A percentile compares a stretch with the other conserved stretches of the same genome.
Evolutionary conservation across 2,329 filamentous ascomycete species (phyloP).

Genomic region (Colletotrichum sp.): DNA sequence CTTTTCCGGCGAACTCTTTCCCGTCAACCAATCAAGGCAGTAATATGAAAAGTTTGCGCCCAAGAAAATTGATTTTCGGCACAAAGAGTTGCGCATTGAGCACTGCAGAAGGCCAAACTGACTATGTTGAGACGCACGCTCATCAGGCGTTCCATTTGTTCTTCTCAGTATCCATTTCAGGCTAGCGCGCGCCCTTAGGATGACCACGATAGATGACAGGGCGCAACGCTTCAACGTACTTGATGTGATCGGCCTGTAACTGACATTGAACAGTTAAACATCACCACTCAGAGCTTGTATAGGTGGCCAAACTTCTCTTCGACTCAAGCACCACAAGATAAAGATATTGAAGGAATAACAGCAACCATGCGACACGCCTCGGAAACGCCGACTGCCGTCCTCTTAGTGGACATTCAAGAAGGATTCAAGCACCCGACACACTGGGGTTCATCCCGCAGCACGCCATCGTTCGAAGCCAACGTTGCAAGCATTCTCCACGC

Average conservation of each 20-base stretch:
- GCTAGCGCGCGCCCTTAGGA: background rate
- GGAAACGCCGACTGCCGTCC: conserved; percentile 40
- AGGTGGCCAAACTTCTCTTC: background rate
- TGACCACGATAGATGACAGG: background rate
- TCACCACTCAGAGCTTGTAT: accelerated
- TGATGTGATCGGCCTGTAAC: background rate
- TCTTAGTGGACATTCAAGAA: conserved; percentile 53
- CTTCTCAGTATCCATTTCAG: background rate
- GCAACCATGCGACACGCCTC: conserved; percentile 23
- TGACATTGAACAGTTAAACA: background rate
- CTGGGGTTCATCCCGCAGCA: conserved; percentile 47
- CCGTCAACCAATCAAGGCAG: background rate
- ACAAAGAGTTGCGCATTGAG: background rate
- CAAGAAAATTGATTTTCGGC: background rate
- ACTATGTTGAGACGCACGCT: background rate
- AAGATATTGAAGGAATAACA: background rate
- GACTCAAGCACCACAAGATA: background rate
- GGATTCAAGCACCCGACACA: conserved; percentile 42
- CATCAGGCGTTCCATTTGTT: background rate
- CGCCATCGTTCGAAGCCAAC: conserved; percentile 47
- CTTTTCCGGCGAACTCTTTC: background rate
- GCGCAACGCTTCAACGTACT: background rate
- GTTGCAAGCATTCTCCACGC: conserved; percentile 38
- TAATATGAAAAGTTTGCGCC: too few species aligned
- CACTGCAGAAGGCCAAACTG: background rate